Conservation (phyloP, 2,329 filamentous ascomycete genomes). For the Knufia fluminis region DNA sequence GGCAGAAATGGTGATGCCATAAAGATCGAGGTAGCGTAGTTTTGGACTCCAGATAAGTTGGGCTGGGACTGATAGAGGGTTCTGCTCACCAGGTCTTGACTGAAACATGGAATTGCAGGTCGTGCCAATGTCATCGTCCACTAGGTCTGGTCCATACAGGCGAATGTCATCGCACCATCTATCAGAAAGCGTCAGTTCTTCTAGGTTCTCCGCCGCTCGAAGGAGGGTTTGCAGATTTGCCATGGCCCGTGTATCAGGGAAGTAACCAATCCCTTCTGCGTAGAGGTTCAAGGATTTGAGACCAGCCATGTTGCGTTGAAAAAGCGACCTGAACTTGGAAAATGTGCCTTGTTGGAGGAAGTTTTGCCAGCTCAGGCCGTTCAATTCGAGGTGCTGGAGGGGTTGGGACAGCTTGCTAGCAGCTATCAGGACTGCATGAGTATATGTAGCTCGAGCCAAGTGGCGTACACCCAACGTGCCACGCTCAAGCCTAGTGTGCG, state of each 20-base stretch:
- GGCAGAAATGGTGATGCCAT: background rate
- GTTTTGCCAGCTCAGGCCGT: background rate
- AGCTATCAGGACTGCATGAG: background rate
- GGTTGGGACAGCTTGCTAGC: background rate
- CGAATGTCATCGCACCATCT: background rate
- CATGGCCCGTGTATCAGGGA: background rate
- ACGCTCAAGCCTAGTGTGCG: background rate
- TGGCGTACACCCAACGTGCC: background rate
- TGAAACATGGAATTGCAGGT: background rate
- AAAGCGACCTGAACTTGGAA: background rate
- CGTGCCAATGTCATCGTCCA: background rate
- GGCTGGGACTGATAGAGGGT: background rate
- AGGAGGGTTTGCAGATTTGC: background rate
- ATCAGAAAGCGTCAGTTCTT: background rate
- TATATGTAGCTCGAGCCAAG: background rate
- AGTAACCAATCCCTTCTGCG: background rate
- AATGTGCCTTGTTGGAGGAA: background rate
- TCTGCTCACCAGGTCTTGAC: background rate
- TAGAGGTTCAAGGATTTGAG: background rate
- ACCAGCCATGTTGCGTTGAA: background rate
- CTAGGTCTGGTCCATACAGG: background rate
- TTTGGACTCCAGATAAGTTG: conserved; percentile 1
- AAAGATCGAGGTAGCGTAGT: background rate
- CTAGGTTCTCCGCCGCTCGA: background rate
- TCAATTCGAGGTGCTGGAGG: background rate